These are phyloP conservation scores for Metarhizium album DNA, from an alignment of 2,329 filamentous ascomycete genomes.

Conservation along the genomic window DNA sequence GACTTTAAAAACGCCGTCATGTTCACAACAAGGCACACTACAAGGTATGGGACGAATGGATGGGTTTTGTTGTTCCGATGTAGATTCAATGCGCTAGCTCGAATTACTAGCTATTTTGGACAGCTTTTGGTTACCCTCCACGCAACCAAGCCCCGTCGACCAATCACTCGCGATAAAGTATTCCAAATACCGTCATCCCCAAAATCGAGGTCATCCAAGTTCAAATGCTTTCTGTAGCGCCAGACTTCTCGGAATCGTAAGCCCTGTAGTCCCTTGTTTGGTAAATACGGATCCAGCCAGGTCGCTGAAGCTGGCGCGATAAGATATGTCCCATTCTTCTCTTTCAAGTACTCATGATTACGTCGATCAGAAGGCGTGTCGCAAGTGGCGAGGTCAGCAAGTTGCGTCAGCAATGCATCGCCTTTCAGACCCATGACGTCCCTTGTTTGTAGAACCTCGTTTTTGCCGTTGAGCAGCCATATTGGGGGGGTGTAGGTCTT, in stretches of 20 bases:
- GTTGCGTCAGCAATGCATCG: slow-evolving; percentile 45
- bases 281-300: slow-evolving; percentile 54
- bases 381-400: slow-evolving; percentile 51
- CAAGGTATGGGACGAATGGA: not conserved
- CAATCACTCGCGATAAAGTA: slow-evolving; percentile 57
- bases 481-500: slow-evolving; percentile 76
- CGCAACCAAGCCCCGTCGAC: slow-evolving; percentile 47
- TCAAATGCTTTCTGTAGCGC: slow-evolving; percentile 57
- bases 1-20: not conserved
- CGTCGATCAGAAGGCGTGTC: slow-evolving; percentile 46
- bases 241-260: slow-evolving; percentile 60
- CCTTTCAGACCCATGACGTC: slow-evolving; percentile 66
- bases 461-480: slow-evolving; percentile 70
- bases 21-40: not conserved
- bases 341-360: slow-evolving; percentile 45
- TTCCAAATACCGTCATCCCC: slow-evolving; percentile 64
- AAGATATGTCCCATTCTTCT: slow-evolving; percentile 56
- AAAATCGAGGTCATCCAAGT: slow-evolving; percentile 73
- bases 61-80: no score
- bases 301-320: slow-evolving; percentile 62
- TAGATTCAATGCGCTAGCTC: not conserved
- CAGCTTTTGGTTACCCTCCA: slow-evolving; percentile 59
- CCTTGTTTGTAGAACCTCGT: slow-evolving; percentile 56
- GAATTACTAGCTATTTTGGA: slow-evolving; percentile 1
- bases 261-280: slow-evolving; percentile 47